These are phyloP conservation scores for Ogataea sp. DNA, from an alignment of 805 yeast species.

Conservation along the genomic window DNA sequence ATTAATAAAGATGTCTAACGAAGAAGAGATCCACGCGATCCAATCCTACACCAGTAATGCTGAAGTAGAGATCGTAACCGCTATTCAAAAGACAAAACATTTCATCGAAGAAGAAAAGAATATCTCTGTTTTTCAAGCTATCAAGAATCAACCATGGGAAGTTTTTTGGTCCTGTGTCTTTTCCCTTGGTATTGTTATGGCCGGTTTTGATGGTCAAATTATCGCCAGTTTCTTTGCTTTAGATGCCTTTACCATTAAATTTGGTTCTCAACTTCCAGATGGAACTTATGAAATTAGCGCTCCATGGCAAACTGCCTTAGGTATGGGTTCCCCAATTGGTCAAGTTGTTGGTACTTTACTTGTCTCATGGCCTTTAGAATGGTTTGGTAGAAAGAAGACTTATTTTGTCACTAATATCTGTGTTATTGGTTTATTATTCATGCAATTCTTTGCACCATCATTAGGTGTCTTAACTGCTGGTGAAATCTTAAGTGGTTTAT, in stretches of 20 bases:
- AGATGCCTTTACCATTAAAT: constrained; percentile 28
- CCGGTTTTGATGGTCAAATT: constrained; percentile 34
- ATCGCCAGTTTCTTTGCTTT: constrained; percentile 29
- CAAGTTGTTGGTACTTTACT: constrained; percentile 28
- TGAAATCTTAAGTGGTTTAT: constrained; percentile 36
- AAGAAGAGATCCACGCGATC: background rate
- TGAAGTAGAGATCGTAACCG: background rate
- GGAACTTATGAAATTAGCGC: constrained; percentile 27
- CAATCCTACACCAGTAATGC: background rate
- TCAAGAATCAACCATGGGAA: constrained; percentile 30
- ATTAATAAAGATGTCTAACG: background rate
- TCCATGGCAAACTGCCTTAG: constrained; percentile 37
- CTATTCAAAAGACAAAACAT: background rate
- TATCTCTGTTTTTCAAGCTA: constrained; percentile 21
- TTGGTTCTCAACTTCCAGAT: constrained; percentile 14
- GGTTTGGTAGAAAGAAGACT: constrained; percentile 33
- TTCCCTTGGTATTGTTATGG: constrained; percentile 31
- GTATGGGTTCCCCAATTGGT: constrained; percentile 21
- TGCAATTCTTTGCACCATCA: constrained; percentile 32
- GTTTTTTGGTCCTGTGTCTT: constrained; percentile 31
- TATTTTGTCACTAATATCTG: constrained; percentile 23
- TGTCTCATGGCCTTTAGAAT: constrained; percentile 33
- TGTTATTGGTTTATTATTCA: constrained; percentile 26
- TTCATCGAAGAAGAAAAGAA: constrained; percentile 9
- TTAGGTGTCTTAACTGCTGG: constrained; percentile 32